Percentiles rank a stretch among this genome's conserved stretches.
Evolutionary conservation across 176 grass and related monocot genomes (phyloP).

Genomic region (Raddia distichophylla): DNA sequence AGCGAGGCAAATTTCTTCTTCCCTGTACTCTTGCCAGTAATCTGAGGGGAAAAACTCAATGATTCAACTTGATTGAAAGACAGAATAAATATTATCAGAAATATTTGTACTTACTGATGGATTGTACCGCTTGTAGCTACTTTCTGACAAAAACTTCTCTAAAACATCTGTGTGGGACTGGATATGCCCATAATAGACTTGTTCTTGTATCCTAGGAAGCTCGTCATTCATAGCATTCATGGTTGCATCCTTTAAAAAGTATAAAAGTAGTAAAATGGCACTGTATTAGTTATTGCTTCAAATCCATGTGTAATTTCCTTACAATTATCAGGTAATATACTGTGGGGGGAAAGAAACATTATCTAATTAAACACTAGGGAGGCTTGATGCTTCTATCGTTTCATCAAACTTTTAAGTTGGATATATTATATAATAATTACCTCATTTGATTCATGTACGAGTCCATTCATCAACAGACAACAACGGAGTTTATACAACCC

Average conservation of each 20-base stretch:
- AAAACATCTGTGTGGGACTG: constrained; percentile 88
- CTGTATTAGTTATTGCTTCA: constrained; percentile 23
- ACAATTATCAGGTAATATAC: not conserved
- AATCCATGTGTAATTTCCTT: constrained; percentile 19
- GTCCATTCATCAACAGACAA: constrained; percentile 94
- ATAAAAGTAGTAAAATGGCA: constrained; percentile 35
- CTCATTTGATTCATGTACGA: constrained; percentile 88
- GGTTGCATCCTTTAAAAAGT: constrained; percentile 62
- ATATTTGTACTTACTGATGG: constrained; percentile 61
- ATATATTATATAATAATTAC: constrained; percentile 53
- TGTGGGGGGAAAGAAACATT: constrained; percentile 1
- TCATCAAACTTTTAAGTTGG: constrained; percentile 43
- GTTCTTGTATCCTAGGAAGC: constrained; percentile 96
- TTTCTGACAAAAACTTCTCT: constrained; percentile 91
- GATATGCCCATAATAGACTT: constrained; percentile 99
- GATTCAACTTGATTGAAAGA: constrained; percentile 42
- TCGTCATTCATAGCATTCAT: constrained; percentile 97
- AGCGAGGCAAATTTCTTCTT: constrained; percentile 81
- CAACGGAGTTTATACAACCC: constrained; percentile 83
- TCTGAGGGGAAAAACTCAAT: constrained; percentile 50
- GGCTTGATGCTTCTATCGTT: constrained; percentile 15
- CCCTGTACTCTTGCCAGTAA: constrained; percentile 68
- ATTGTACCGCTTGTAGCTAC: constrained; percentile 88
- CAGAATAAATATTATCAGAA: constrained; percentile 29
- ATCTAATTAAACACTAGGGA: constrained; percentile 14